These are phyloP conservation scores for Marsdenia floribunda DNA, from an alignment of 257 asterid species.

Conservation along the genomic window DNA sequence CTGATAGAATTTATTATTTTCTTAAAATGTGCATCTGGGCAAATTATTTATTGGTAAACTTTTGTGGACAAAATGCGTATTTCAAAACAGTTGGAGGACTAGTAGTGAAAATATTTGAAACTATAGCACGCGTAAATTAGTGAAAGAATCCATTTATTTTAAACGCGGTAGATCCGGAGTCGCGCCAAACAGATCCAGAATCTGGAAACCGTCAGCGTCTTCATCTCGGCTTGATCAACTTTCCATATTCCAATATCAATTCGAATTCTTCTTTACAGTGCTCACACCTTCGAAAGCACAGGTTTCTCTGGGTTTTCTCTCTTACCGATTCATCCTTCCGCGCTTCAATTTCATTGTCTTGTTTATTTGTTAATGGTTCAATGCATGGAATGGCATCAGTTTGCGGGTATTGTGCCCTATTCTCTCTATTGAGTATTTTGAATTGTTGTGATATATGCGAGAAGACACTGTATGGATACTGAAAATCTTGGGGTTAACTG, in stretches of 20 bases:
- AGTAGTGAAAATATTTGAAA: not conserved
- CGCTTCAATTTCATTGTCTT: not conserved
- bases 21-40: not conserved
- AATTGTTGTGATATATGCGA: not conserved
- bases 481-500: not conserved
- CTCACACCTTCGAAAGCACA: not conserved
- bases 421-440: not conserved
- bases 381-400: not conserved
- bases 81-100: not conserved
- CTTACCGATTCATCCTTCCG: no score
- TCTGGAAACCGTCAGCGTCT: not conserved
- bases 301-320: not conserved
- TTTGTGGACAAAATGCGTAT: not conserved
- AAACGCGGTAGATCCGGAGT: constrained; percentile 17
- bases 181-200: constrained; percentile 21
- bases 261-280: not conserved
- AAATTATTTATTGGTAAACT: not conserved
- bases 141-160: not conserved
- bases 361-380: not conserved
- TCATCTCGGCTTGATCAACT: not conserved
- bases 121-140: not conserved
- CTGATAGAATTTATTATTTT: no score
- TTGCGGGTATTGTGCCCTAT: not conserved
- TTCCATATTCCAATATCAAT: not conserved
- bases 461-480: not conserved